Percentiles rank a stretch among this genome's conserved stretches.
These are phyloP conservation scores for Fusarium subtropicale DNA, from an alignment of 2,329 filamentous ascomycete genomes.

Conservation along the genomic window DNA sequence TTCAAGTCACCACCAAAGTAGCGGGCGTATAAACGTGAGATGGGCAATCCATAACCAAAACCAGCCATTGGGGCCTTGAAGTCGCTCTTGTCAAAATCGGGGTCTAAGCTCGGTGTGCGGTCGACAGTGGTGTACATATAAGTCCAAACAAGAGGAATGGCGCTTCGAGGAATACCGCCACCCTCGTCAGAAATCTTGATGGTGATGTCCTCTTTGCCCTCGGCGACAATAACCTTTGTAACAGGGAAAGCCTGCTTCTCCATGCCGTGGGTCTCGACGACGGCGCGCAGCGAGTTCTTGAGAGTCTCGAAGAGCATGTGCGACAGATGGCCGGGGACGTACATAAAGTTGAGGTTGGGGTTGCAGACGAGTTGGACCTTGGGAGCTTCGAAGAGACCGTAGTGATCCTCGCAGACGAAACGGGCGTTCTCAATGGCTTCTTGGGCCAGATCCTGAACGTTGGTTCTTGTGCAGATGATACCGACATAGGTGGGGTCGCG, in stretches of 20 bases:
- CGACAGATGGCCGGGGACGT: constrained; percentile 96
- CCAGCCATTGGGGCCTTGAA: constrained; percentile 99
- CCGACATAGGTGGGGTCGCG: constrained; percentile 95
- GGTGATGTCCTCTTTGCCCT: constrained; percentile 98
- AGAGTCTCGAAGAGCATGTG: constrained; percentile 99
- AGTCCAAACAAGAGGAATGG: constrained; percentile 98
- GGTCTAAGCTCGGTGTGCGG: constrained; percentile 91
- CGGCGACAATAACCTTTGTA: constrained; percentile 96
- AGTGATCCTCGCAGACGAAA: constrained; percentile 99
- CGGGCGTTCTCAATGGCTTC: constrained; percentile 98
- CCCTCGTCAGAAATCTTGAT: constrained; percentile 99
- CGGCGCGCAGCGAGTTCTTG: constrained; percentile 97
- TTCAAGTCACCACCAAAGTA: constrained; percentile 99
- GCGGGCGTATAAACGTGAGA: constrained; percentile 91
- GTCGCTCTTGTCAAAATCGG: constrained; percentile 98
- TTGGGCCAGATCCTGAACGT: constrained; percentile 91
- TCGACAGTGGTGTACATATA: constrained; percentile 99
- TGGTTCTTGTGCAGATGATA: constrained; percentile 99
- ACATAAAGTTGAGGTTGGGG: constrained; percentile 97
- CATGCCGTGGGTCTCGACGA: constrained; percentile 93
- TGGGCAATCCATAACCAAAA: constrained; percentile 97
- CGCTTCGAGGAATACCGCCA: constrained; percentile 90
- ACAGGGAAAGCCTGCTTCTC: constrained; percentile 97
- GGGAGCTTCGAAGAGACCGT: constrained; percentile 95
- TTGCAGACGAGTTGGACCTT: constrained; percentile 97